Conservation (phyloP, 257 asterid genomes). For the Schizonepeta tenuifolia region DNA sequence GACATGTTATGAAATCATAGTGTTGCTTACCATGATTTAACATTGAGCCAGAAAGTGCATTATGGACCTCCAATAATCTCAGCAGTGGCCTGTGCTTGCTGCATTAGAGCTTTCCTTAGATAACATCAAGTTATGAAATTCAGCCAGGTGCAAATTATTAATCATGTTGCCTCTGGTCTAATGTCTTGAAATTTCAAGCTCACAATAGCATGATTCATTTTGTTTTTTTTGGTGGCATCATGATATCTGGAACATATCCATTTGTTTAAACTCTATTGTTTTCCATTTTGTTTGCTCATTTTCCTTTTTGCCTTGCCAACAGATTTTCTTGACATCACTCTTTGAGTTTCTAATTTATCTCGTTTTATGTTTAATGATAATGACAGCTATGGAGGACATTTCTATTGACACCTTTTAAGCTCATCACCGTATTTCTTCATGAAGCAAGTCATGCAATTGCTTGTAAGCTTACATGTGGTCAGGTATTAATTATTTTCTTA, state of each 20-base stretch:
- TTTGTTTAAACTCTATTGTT: not conserved
- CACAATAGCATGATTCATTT: not conserved
- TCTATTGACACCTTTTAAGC: slow-evolving; percentile 89
- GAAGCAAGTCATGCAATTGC: slow-evolving; percentile 98
- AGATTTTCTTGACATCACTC: not conserved
- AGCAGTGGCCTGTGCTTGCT: not conserved
- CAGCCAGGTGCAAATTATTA: not conserved
- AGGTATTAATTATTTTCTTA: slow-evolving; percentile 50
- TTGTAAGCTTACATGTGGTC: slow-evolving; percentile 91
- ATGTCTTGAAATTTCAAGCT: slow-evolving; percentile 3
- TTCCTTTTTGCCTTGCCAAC: not conserved
- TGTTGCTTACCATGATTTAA: not conserved
- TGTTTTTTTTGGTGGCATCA: not conserved
- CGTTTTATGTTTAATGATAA: slow-evolving; percentile 28
- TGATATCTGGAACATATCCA: not conserved
- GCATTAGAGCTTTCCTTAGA: not conserved
- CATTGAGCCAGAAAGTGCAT: not conserved
- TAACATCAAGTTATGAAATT: not conserved
- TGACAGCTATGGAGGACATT: slow-evolving; percentile 93
- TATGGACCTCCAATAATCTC: slow-evolving; percentile 8
- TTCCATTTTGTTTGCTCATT: not conserved
- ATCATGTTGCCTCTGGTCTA: not conserved
- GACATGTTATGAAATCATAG: not conserved
- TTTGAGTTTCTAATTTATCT: slow-evolving; percentile 14
- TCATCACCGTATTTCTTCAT: slow-evolving; percentile 93